Percentiles rank a stretch among this genome's conserved stretches.
Evolutionary conservation across 2,329 filamentous ascomycete species (phyloP).

Genomic region (Ilyonectria robusta): DNA sequence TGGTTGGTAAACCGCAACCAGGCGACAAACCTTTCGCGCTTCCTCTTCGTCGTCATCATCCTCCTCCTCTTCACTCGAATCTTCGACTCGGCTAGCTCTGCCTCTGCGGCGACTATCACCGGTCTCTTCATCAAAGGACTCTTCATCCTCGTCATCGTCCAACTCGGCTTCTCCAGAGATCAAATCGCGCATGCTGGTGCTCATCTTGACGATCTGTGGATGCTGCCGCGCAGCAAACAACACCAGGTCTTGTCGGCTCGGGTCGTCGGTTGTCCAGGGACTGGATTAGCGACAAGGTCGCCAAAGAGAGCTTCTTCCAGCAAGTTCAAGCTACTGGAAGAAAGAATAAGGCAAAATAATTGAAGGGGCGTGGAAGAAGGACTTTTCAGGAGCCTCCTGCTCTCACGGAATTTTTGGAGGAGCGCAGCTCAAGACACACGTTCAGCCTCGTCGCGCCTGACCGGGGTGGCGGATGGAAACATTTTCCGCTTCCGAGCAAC

Average conservation of each 20-base stretch:
- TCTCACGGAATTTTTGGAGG: slow-evolving; percentile 46
- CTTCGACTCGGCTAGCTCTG: slow-evolving; percentile 67
- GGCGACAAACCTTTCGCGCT: slow-evolving; percentile 74
- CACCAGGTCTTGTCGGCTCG: slow-evolving; percentile 35
- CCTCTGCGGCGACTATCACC: slow-evolving; percentile 69
- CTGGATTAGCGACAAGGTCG: slow-evolving; percentile 11
- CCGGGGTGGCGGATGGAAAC: slow-evolving; percentile 37
- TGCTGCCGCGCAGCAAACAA: slow-evolving; percentile 47
- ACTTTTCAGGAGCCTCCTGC: slow-evolving; percentile 34
- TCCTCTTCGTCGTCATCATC: slow-evolving; percentile 94
- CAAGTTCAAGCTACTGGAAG: slow-evolving; percentile 9
- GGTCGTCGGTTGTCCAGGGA: slow-evolving; percentile 27
- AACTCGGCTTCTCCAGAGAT: slow-evolving; percentile 90
- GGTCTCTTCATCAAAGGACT: slow-evolving; percentile 83
- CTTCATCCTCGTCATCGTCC: slow-evolving; percentile 88
- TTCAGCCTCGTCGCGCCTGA: slow-evolving; percentile 49
- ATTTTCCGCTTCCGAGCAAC: slow-evolving; percentile 34
- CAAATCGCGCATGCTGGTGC: slow-evolving; percentile 78
- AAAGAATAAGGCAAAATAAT: slow-evolving; percentile 27
- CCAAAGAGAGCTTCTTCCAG: slow-evolving; percentile 1
- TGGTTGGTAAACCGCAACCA: slow-evolving; percentile 8
- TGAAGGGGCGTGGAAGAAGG: slow-evolving; percentile 29
- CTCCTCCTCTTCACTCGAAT: slow-evolving; percentile 93
- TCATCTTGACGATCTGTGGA: slow-evolving; percentile 64
- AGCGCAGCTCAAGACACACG: slow-evolving; percentile 44